phyloP scores from a whole-genome alignment of 2,329 filamentous ascomycete genomes.

The Claviceps humidiphila region DNA sequence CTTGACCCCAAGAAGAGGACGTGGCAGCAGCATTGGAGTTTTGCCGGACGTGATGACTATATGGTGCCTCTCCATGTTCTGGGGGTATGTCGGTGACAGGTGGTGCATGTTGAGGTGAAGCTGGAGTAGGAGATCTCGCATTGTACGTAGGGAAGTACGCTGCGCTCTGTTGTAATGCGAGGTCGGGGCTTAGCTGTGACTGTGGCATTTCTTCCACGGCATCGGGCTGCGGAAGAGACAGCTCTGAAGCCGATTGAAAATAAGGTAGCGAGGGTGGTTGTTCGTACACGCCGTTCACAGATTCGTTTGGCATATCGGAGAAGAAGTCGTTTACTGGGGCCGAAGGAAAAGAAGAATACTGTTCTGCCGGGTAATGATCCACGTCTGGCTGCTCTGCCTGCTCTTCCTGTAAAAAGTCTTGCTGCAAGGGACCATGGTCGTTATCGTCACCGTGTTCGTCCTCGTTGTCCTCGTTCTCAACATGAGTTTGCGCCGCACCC shows the following conservation, averaged over 20 bases:
- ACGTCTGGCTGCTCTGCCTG: conserved; percentile 3
- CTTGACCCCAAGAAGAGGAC: not conserved
- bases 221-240: conserved; percentile 15
- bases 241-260: conserved; percentile 16
- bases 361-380: conserved; percentile 2
- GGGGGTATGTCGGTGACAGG: not conserved
- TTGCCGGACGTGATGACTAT: not conserved
- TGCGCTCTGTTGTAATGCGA: conserved; percentile 10
- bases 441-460: not conserved
- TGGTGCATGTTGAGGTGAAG: not conserved
- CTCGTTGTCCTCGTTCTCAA: not conserved
- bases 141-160: conserved; percentile 9
- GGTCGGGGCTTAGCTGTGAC: not conserved
- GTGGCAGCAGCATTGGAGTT: not conserved
- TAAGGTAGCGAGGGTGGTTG: conserved; percentile 12
- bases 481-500: not conserved
- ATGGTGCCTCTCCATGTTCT: not conserved
- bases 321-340: conserved; percentile 14
- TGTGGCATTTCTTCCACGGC: conserved; percentile 3
- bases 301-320: conserved; percentile 6
- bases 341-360: conserved; percentile 15
- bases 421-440: conserved; percentile 6
- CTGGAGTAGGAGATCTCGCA: not conserved
- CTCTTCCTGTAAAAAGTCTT: not conserved
- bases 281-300: conserved; percentile 10